Base-by-base conservation (phyloP, 441 rosid species). In the Euphorbia schlechtendalii region DNA sequence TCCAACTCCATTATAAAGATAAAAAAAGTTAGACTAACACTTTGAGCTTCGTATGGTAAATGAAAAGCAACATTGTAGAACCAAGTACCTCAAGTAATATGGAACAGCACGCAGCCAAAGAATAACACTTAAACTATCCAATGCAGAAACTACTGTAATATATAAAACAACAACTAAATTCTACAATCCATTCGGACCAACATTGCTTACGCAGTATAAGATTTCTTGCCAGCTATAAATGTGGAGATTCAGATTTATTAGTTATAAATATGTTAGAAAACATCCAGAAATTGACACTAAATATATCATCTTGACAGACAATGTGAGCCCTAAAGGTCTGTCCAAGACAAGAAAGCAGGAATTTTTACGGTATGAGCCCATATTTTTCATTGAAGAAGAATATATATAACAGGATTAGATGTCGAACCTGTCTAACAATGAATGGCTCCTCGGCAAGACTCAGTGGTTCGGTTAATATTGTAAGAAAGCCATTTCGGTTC, bases 351-450 rank as follows among this genome's bases (percentile, higher is more conserved):
- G 32, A 6, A 5, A 5, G 5, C 0, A 15, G 10, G 57, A 4
- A 48, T 34, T 27, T 56, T 41, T 15, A 28, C 11, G 36, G 17
- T 18, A 5, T 60, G 52, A 28, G 7, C 43, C 15, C 20, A 4
- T 15, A 48, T 9, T 27, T 56, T 40, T 32, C n/a, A 12, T 9
- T 34, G 11, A 43, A 66, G 13, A 36, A 17, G 51, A 63, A 22
- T 24, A 41, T 5, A 2, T 3, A 36, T 30, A 41, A 53, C 51
- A 70, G 30, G 68, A 64, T 48, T 41, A 45, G 17, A 77, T 8
- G 14, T 27, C 86, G 20, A 65, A 94, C 99, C 99, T 85, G 99
- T 77, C 88, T 83, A 77, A 91, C 99, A 59, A 94, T 84, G 80
- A 82, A 85, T 61, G 96, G 98, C 80, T 94, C 99, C 78, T 86